Conservation (phyloP, 768 basidiomycete genomes). For the Podaxis sp. region DNA sequence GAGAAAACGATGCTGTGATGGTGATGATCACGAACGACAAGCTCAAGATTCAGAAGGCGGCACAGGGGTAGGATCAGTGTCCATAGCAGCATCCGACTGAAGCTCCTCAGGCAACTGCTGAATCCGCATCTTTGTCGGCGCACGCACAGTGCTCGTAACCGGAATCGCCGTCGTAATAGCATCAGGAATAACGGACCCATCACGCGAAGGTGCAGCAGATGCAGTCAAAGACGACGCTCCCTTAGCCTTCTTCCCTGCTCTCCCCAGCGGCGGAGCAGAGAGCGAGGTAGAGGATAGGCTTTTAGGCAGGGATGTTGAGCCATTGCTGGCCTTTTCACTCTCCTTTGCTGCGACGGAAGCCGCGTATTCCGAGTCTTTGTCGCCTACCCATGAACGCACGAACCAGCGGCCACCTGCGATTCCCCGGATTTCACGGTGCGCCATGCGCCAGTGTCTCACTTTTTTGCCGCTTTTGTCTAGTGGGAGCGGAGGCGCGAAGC, state of each 20-base stretch:
- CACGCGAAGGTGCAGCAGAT: slow-evolving; percentile 55
- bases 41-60: slow-evolving; percentile 8
- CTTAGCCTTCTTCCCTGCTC: slow-evolving; percentile 41
- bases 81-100: slow-evolving; percentile 42
- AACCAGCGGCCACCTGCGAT: slow-evolving; percentile 87
- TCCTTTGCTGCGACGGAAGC: slow-evolving; percentile 30
- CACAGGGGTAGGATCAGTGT: slow-evolving; percentile 25
- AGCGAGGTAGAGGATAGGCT: slow-evolving; percentile 35
- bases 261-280: slow-evolving; percentile 44
- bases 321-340: slow-evolving; percentile 24
- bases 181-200: slow-evolving; percentile 52
- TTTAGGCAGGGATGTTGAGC: slow-evolving; percentile 32
- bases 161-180: slow-evolving; percentile 32
- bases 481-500: slow-evolving; percentile 64
- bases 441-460: slow-evolving; percentile 71
- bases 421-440: slow-evolving; percentile 75
- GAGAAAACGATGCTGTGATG: not conserved
- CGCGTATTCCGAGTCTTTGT: slow-evolving; percentile 71
- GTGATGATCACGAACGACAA: not conserved
- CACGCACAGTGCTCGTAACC: slow-evolving; percentile 35
- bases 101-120: slow-evolving; percentile 53
- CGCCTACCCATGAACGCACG: slow-evolving; percentile 77
- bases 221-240: slow-evolving; percentile 39
- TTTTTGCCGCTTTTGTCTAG: slow-evolving; percentile 63
- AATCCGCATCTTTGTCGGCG: slow-evolving; percentile 68